Base-by-base conservation (phyloP, 208 protist genomes). In the Crithidia sp. region DNA sequence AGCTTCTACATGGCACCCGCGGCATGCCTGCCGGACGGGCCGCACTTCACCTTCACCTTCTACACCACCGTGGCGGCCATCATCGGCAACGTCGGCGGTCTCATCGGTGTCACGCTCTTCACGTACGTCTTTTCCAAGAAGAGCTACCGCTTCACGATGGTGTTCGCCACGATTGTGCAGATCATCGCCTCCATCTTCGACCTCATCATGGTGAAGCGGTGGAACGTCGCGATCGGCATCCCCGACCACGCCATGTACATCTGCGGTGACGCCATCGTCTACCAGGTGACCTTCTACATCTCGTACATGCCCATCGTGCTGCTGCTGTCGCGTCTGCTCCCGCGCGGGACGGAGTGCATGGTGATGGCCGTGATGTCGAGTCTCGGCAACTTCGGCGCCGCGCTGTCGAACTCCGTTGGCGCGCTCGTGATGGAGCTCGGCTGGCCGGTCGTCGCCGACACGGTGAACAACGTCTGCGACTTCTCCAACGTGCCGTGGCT, bases 191-290 rank as follows among this genome's bases (percentile, higher is more conserved):
- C 76, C 16, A 62, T 92, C 58, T 87, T 93, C 66, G 90, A 95
- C 64, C 65, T 95, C 52, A 85, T 91, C 71, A 90, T 95, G 37
- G 83, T 93, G 45, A 75, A 89, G 76, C 87, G 88, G 37, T 94
- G 89, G 89, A 94, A 94, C 77, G 28, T 75, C 12, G 57, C 83
- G 17, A 77, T 84, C 39, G 71, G 80, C 58, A 84, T 91, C 45
- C 86, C 82, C 4, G 88, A 95, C 67, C 71, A 84, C 16, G 77
- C 78, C 58, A 85, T 91, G 74, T 96, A 89, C 80, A 76, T 95
- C 12, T 53, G 85, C 39, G 88, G 90, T 50, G 82, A 94, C 53
- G 75, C 74, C 9, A 84, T 95, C 47, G 70, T 95, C 2, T 83
- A 86, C 37, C 72, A 94, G 61, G 62, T 87, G 17, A 77, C 59